Evolutionary conservation across 345 rosid species (phyloP).

Genomic region (Boechera divaricarpa): DNA sequence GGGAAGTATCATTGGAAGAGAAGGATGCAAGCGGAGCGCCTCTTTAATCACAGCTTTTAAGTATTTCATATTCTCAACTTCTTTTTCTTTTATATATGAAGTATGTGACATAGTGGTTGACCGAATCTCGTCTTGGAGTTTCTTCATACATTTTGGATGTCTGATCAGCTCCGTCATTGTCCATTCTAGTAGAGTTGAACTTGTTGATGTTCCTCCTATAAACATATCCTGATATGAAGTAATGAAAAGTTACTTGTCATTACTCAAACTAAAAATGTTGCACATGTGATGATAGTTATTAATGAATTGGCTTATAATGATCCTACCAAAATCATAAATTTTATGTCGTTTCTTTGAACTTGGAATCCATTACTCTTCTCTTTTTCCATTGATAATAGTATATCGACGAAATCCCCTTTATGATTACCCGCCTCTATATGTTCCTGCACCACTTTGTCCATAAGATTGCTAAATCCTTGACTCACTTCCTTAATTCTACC

Average conservation of each 20-base stretch:
- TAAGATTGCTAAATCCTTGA: constrained; percentile 33
- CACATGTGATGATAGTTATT: neutral
- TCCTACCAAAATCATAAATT: constrained; percentile 27
- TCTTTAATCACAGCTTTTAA: constrained; percentile 42
- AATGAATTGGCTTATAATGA: neutral
- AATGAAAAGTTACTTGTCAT: neutral
- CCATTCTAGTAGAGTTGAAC: constrained; percentile 30
- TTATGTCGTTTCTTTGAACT: constrained; percentile 26
- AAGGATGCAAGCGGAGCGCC: constrained; percentile 48
- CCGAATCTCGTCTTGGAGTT: constrained; percentile 33
- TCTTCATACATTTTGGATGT: constrained; percentile 28
- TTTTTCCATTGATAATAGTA: constrained; percentile 21
- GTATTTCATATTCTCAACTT: constrained; percentile 24
- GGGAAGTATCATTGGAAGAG: constrained; percentile 43
- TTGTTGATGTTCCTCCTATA: constrained; percentile 37
- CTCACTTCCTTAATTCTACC: constrained; percentile 28
- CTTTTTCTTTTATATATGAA: constrained; percentile 23
- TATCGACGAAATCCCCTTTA: constrained; percentile 13
- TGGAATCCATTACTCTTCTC: constrained; percentile 14
- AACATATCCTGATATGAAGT: constrained; percentile 29
- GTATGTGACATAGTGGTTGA: neutral
- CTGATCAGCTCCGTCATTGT: constrained; percentile 33
- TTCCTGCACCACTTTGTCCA: constrained; percentile 40
- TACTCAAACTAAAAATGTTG: neutral
- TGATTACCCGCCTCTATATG: neutral